These are phyloP conservation scores for Madurella fahalii DNA, from an alignment of 2,329 filamentous ascomycete species.

Conservation along the genomic window DNA sequence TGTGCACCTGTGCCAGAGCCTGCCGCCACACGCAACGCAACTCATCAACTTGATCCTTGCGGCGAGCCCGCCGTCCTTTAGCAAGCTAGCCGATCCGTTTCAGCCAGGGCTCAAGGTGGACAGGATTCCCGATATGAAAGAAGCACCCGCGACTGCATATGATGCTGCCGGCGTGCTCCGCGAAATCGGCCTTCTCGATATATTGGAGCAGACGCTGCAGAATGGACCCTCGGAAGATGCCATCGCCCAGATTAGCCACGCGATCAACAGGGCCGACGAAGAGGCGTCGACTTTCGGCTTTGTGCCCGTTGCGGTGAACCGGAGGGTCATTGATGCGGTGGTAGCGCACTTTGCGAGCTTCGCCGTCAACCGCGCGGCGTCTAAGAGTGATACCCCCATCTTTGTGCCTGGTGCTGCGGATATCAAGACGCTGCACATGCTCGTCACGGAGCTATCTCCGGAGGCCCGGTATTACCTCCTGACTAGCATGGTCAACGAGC, in stretches of 20 bases:
- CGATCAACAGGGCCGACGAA: constrained; percentile 57
- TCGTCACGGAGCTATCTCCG: constrained; percentile 69
- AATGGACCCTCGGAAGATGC: constrained; percentile 65
- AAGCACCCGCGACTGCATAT: constrained; percentile 60
- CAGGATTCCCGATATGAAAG: constrained; percentile 67
- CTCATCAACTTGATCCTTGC: constrained; percentile 84
- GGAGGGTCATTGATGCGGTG: constrained; percentile 71
- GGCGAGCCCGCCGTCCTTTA: constrained; percentile 64
- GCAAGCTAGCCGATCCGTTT: constrained; percentile 70
- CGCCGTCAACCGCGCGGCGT: constrained; percentile 56
- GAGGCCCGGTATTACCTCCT: constrained; percentile 83
- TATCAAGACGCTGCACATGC: constrained; percentile 67
- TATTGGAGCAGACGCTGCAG: constrained; percentile 57
- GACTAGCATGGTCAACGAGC: constrained; percentile 81
- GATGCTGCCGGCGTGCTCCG: constrained; percentile 56
- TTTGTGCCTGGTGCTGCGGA: constrained; percentile 65
- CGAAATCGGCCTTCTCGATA: constrained; percentile 52
- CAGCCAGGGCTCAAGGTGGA: constrained; percentile 72
- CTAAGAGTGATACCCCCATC: constrained; percentile 55
- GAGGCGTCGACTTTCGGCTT: constrained; percentile 63
- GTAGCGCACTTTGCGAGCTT: constrained; percentile 77
- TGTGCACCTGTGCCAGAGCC: constrained; percentile 71
- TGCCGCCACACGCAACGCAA: constrained; percentile 81
- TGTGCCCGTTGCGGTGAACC: constrained; percentile 64
- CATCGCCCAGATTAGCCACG: constrained; percentile 71